phyloP scores from a whole-genome alignment of 805 yeast genomes.

The Metschnikowia santaceciliae region DNA sequence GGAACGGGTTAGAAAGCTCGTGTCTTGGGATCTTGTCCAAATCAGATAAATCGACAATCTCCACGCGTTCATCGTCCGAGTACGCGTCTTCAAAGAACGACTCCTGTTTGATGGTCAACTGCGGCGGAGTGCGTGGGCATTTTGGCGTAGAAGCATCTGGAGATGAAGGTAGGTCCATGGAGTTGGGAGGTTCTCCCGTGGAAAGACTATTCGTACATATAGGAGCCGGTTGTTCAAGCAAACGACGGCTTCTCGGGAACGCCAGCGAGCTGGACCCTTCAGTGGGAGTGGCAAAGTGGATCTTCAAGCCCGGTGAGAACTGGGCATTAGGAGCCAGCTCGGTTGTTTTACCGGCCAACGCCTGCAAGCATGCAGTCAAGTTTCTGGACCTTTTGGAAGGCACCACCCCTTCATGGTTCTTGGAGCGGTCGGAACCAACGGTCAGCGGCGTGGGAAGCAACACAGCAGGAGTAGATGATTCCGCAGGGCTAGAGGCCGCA shows the following conservation, averaged over 20 bases:
- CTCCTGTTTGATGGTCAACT: slow-evolving; percentile 11
- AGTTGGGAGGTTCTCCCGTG: too few species aligned
- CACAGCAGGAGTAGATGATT: neutral
- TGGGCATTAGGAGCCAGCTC: neutral
- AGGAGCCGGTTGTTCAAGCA: too few species aligned
- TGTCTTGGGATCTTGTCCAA: slow-evolving; percentile 11
- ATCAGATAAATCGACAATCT: slow-evolving; percentile 3
- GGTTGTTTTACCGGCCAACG: neutral
- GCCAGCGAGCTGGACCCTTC: neutral
- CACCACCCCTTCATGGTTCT: neutral
- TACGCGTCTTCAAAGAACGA: slow-evolving; percentile 9
- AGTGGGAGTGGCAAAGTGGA: neutral
- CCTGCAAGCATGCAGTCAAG: slow-evolving; percentile 4
- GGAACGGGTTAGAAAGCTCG: slow-evolving; percentile 14
- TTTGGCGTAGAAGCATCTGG: neutral
- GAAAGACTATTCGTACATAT: too few species aligned
- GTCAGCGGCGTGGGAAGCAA: slow-evolving; percentile 18
- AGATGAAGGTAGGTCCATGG: too few species aligned
- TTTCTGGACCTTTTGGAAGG: neutral
- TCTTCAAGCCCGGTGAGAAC: slow-evolving; percentile 1
- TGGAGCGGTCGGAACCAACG: slow-evolving; percentile 13
- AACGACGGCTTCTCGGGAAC: neutral
- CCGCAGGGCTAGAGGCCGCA: neutral
- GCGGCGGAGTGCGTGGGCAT: slow-evolving; percentile 5
- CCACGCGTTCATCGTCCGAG: slow-evolving; percentile 6